A percentile compares a stretch with the other conserved stretches of the same genome.
phyloP scores from a whole-genome alignment of 495 filamentous ascomycete genomes.

The Aspergillus leporis region DNA sequence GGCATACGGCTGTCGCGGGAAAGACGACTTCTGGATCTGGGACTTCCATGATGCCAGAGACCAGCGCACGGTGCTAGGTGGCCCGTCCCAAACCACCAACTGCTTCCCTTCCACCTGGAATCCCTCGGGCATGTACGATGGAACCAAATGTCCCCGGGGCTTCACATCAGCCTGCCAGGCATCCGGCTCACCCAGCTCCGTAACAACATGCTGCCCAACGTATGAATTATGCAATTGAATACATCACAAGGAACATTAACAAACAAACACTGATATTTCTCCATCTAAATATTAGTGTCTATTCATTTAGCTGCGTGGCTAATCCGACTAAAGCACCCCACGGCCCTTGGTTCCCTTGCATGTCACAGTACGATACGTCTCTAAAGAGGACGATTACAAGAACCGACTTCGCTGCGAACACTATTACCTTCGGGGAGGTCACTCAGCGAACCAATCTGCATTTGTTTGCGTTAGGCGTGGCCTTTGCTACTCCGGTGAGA shows the following conservation, averaged over 20 bases:
- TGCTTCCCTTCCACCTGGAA: conserved; percentile 28
- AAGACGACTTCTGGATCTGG: conserved; percentile 31
- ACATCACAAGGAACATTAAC: not conserved
- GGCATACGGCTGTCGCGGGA: conserved; percentile 18
- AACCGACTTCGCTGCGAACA: conserved; percentile 16
- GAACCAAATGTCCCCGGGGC: conserved; percentile 20
- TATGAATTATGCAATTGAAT: conserved; percentile 5
- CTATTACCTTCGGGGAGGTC: conserved; percentile 10
- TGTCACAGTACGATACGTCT: not conserved
- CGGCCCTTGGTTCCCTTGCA: conserved; percentile 8
- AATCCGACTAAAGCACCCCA: not conserved
- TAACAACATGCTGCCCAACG: conserved; percentile 30
- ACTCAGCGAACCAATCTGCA: conserved; percentile 17
- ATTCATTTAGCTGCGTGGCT: conserved; percentile 6
- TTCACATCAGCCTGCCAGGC: conserved; percentile 25
- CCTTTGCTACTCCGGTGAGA: conserved; percentile 25
- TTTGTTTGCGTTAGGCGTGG: conserved; percentile 25
- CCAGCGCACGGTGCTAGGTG: conserved; percentile 28
- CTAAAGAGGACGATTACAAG: not conserved
- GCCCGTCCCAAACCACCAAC: conserved; percentile 25
- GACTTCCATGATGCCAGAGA: conserved; percentile 11
- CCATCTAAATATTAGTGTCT: conserved; percentile 2
- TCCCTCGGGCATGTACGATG: conserved; percentile 19
- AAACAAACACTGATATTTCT: not conserved
- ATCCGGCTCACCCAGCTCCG: not conserved